These are phyloP conservation scores for Claviceps humidiphila DNA, from an alignment of 2,329 filamentous ascomycete species.

Conservation along the genomic window DNA sequence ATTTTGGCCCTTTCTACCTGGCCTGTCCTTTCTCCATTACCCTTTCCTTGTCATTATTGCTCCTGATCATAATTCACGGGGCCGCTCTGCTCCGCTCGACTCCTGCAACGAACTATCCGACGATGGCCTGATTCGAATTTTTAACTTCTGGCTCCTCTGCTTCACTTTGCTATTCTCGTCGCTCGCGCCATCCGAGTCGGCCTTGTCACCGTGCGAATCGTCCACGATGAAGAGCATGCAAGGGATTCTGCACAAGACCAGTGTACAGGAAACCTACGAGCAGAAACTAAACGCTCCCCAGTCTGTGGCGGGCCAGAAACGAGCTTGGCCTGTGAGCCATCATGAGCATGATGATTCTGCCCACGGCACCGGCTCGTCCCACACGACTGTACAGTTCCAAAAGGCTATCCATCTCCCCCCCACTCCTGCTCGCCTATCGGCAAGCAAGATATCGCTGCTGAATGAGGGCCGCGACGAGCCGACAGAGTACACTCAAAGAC, in stretches of 20 bases:
- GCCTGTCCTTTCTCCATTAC: neutral
- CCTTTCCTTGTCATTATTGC: neutral
- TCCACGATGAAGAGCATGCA: slow-evolving; percentile 26
- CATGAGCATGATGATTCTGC: slow-evolving; percentile 4
- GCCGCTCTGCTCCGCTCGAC: neutral
- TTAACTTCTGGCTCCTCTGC: neutral
- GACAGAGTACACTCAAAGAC: slow-evolving; percentile 46
- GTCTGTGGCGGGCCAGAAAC: slow-evolving; percentile 36
- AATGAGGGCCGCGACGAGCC: slow-evolving; percentile 11
- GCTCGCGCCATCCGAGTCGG: neutral
- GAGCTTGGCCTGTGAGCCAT: slow-evolving; percentile 18
- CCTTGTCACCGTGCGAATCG: neutral
- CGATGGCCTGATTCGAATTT: neutral
- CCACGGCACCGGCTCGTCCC: neutral
- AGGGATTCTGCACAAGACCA: slow-evolving; percentile 35
- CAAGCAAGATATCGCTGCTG: slow-evolving; percentile 33
- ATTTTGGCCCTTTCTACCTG: neutral
- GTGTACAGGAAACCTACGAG: slow-evolving; percentile 32
- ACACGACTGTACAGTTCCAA: slow-evolving; percentile 18
- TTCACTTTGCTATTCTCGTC: neutral
- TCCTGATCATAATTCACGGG: too few species aligned
- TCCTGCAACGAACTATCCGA: neutral
- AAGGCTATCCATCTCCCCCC: slow-evolving; percentile 19
- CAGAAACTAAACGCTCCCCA: slow-evolving; percentile 25
- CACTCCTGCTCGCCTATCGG: slow-evolving; percentile 18